Evolutionary conservation across 2,329 filamentous ascomycete genomes (phyloP), one percentile per base, ranked within the genome.

Genomic region (Colletotrichum truncatum): DNA sequence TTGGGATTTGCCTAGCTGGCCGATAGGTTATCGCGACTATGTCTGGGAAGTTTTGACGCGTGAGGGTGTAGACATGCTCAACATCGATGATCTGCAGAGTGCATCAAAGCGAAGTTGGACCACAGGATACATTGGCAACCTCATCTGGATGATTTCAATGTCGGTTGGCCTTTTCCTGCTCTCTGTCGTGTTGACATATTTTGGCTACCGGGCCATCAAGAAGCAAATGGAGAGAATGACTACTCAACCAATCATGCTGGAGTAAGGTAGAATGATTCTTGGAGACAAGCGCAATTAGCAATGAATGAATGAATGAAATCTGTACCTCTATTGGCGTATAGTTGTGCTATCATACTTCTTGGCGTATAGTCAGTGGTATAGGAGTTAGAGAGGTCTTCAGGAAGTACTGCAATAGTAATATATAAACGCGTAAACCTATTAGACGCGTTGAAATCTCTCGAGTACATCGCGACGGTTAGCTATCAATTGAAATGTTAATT

Each of bases 1-100:
- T 70, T 90, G 88, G 88, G 84, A 85, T n/a, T 74, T 85, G 8
- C 88, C 87, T 0, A 73, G 73, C 14, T 89, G 86, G 87, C 87
- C 87, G 2, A 70, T 85, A 3, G 76, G 77, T 12, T 69, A 84
- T 28, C 77, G 87, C 41, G 84, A 89, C 71, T 78, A 80, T 53
- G 75, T 90, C 7, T 90, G 87, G 87, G 76, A 82, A 56, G 75
- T 82, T 2, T 69, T 91, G 39, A 72, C 85, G 10, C 73, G 79
- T 14, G 84, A 87, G 67, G 86, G 85, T 0, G 84, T 87, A 4
- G 87, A 89, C 72, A 74, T 89, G 48, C 70, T 91, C 51, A 90
- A 89, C 71, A 84, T 86, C 4, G 88, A 90, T 74, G 85, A 90
- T 72, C 71, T 90, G 62, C 75, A 77, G 61, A 51, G 52, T 26